Evolutionary conservation across 2,329 filamentous ascomycete species (phyloP).

Genomic region (Nakataea oryzae): DNA sequence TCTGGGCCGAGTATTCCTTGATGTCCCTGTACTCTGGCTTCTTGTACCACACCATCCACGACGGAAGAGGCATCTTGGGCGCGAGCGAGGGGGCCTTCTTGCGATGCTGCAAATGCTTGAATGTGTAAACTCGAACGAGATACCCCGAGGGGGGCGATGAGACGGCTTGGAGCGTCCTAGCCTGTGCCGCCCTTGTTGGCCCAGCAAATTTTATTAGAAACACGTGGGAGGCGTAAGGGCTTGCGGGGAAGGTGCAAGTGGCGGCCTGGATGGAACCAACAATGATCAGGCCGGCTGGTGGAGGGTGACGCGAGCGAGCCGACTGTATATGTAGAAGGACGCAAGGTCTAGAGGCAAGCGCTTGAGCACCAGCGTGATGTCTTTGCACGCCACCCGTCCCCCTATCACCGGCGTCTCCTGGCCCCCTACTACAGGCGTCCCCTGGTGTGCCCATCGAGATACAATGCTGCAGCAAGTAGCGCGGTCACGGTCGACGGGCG

Average conservation of each 20-base stretch:
- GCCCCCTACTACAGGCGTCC: not conserved
- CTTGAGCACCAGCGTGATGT: not conserved
- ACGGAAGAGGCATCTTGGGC: conserved; percentile 14
- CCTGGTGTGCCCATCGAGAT: not conserved
- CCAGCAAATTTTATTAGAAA: no score
- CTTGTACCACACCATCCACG: conserved; percentile 36
- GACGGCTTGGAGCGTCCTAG: no score
- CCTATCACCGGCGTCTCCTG: not conserved
- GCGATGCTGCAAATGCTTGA: no score
- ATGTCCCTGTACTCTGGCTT: conserved; percentile 38
- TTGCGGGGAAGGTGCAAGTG: no score
- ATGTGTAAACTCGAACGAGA: no score
- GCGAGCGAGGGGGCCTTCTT: no score
- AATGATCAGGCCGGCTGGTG: not conserved
- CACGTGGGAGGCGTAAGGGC: no score
- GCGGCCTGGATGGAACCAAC: not conserved
- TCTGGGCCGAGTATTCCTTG: conserved; percentile 28
- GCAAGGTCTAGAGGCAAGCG: not conserved
- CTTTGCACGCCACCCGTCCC: not conserved
- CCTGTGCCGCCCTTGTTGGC: no score
- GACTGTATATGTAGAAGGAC: not conserved
- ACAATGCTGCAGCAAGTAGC: not conserved
- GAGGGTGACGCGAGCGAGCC: not conserved
- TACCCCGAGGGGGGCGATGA: no score
- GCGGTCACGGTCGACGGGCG: no score